Evolutionary conservation across 192 early-diverging fungal species (phyloP), one percentile per base, ranked within the genome.

Genomic region (Phlyctochytrium planicorne): DNA sequence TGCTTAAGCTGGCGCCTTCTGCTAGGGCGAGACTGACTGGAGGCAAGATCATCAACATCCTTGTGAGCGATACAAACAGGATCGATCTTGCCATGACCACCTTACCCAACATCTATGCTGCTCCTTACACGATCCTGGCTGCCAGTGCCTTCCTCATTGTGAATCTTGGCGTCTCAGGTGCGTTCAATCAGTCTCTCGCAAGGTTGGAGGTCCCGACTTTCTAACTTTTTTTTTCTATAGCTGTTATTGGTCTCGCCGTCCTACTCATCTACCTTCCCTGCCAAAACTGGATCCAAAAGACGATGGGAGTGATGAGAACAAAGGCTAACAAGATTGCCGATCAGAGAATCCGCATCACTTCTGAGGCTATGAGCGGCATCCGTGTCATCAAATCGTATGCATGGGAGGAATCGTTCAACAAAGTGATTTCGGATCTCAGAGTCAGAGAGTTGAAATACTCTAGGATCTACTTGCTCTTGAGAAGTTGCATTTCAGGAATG

Each of bases 361-460:
- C 87, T 0, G 89, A 91, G 70, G 78, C 88, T 34, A 69, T 91
- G 52, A 90, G 88, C 2, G 88, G 88, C 23, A 87, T 91, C 65
- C 91, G 90, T 66, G 73, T 91, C 25, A 87, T 91, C 66, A 91
- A 91, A 67, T 86, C 90, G 62, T 91, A 91, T 69, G 82, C 87
- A 10, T 91, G 90, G 90, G 90, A 91, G 57, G 62, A 72, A 1
- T 82, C 82, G n/a, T 91, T 91, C 65, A 62, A 69, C 47, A 76
- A 85, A 23, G 84, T 86, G 34, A 80, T 91, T 33, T 59, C 62
- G n/a, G 70, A 71, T 10, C 82, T 91, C 16, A 69, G 90, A 6
- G 47, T 60, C n/a, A 71, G 80, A 36, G 90, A 91, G 67, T 79
- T 88, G 66, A 47, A 6, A 47, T 47, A 14, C 40, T 14, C 40